Evolutionary conservation across 1,284 basidiomycete species (phyloP).

Genomic region (Mycena sp.): DNA sequence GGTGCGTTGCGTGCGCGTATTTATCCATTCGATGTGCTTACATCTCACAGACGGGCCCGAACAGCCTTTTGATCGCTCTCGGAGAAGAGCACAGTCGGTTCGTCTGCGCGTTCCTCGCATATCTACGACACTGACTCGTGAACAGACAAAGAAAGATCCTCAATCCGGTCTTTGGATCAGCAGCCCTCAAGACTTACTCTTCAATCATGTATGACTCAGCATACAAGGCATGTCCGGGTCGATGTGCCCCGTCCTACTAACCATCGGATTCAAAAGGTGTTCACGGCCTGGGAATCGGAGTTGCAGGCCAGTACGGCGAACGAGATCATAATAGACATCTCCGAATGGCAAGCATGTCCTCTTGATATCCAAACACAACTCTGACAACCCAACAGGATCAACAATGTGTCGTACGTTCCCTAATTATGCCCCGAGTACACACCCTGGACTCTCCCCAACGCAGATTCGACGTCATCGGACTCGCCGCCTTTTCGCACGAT

Average conservation of each 20-base stretch:
- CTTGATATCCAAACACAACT: neutral
- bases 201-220: conserved; percentile 13
- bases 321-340: conserved; percentile 16
- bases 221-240: conserved; percentile 1
- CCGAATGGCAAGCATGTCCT: conserved; percentile 7
- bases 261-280: neutral
- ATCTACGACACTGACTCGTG: neutral
- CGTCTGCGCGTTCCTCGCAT: neutral
- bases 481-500: conserved; percentile 11
- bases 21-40: neutral
- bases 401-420: conserved; percentile 12
- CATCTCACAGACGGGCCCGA: conserved; percentile 11
- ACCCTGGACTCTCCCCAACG: neutral
- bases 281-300: conserved; percentile 16
- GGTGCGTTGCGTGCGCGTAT: neutral
- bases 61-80: neutral
- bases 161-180: conserved; percentile 12
- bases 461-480: conserved; percentile 19
- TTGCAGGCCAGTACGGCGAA: conserved; percentile 5
- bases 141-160: conserved; percentile 13
- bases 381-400: neutral
- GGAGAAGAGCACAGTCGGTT: conserved; percentile 8
- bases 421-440: neutral
- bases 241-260: neutral
- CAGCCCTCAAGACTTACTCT: conserved; percentile 9